A percentile compares a stretch with the other conserved stretches of the same genome.
These are phyloP conservation scores for Gardenia jasminoides DNA, from an alignment of 257 asterid species.

Conservation along the genomic window DNA sequence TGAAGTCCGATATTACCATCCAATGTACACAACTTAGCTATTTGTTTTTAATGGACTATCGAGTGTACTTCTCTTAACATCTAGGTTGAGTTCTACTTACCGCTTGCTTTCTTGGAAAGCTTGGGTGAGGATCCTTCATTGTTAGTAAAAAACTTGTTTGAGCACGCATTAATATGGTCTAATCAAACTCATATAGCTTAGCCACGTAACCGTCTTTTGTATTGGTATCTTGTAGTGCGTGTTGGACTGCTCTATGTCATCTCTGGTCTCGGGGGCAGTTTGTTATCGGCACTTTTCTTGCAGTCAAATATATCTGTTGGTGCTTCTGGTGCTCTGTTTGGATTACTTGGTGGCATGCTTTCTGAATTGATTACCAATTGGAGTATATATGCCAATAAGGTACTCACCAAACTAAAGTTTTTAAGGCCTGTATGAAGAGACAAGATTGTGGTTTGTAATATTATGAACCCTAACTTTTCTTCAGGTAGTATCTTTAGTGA, in stretches of 20 bases:
- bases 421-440: not conserved
- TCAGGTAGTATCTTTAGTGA: slow-evolving; percentile 64
- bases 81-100: not conserved
- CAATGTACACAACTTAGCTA: not conserved
- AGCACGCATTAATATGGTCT: not conserved
- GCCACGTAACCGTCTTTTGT: not conserved
- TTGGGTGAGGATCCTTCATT: not conserved
- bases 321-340: slow-evolving; percentile 94
- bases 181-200: not conserved
- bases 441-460: not conserved
- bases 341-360: slow-evolving; percentile 89
- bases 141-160: not conserved
- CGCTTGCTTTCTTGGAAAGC: not conserved
- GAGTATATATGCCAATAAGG: slow-evolving; percentile 90
- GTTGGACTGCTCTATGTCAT: slow-evolving; percentile 75
- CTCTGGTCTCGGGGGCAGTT: slow-evolving; percentile 87
- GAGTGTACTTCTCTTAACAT: not conserved
- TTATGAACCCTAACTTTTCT: slow-evolving; percentile 14
- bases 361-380: slow-evolving; percentile 88
- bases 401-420: slow-evolving; percentile 20
- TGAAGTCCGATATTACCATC: not conserved
- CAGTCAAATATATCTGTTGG: slow-evolving; percentile 88
- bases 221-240: slow-evolving; percentile 46
- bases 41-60: not conserved
- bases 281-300: slow-evolving; percentile 76